Percentiles rank a stretch among this genome's conserved stretches.
Conservation (phyloP, 495 filamentous ascomycete species). For the Amorphotheca resinae region DNA sequence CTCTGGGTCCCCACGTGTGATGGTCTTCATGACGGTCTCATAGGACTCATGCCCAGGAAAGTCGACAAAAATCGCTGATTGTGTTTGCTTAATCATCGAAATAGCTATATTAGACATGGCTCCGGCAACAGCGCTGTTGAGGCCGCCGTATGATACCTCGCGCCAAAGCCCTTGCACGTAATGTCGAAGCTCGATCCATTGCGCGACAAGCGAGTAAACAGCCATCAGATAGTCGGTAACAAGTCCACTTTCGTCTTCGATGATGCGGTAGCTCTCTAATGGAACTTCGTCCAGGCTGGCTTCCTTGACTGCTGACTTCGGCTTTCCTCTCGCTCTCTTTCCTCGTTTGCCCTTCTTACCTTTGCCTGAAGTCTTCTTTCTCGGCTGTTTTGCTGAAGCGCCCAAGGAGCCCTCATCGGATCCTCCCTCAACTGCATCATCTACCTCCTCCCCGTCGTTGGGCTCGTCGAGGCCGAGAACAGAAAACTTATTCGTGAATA, state of each 20-base stretch:
- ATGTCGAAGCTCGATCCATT: slow-evolving; percentile 25
- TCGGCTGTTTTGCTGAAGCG: slow-evolving; percentile 14
- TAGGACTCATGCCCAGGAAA: slow-evolving; percentile 31
- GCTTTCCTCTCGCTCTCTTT: slow-evolving; percentile 20
- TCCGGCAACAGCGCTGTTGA: slow-evolving; percentile 35
- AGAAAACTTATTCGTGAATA: slow-evolving; percentile 25
- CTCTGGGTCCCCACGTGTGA: slow-evolving; percentile 27
- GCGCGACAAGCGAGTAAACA: slow-evolving; percentile 21
- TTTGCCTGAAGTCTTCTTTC: slow-evolving; percentile 21
- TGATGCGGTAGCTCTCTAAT: slow-evolving; percentile 34
- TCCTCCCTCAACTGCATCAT: slow-evolving; percentile 10
- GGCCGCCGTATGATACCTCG: slow-evolving; percentile 30
- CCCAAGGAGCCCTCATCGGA: slow-evolving; percentile 6
- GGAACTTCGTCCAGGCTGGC: slow-evolving; percentile 21
- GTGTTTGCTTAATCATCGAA: slow-evolving; percentile 25
- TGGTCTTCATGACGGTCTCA: slow-evolving; percentile 26
- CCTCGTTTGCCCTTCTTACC: slow-evolving; percentile 28
- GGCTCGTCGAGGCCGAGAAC: slow-evolving; percentile 17
- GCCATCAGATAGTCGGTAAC: slow-evolving; percentile 30
- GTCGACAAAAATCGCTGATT: slow-evolving; percentile 27
- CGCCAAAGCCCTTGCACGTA: slow-evolving; percentile 31
- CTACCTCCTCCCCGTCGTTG: slow-evolving; percentile 8
- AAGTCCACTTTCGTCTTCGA: slow-evolving; percentile 23
- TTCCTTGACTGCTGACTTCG: slow-evolving; percentile 10
- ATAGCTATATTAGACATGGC: slow-evolving; percentile 30